These are phyloP conservation scores for Forsythia suspensa DNA, from an alignment of 257 asterid species.

Conservation along the genomic window DNA sequence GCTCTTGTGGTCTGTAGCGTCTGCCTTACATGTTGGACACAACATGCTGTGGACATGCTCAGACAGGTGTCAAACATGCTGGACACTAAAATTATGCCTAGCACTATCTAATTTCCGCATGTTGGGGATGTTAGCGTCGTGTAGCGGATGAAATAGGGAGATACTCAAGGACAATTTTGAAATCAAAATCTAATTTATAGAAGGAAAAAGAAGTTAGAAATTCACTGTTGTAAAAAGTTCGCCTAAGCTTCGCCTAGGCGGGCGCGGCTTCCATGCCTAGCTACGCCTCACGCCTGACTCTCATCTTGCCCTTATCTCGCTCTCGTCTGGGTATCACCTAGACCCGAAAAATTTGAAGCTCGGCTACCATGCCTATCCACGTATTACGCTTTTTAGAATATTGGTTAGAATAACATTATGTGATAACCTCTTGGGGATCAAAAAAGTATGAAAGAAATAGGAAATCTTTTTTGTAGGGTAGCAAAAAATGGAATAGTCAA, in stretches of 20 bases:
- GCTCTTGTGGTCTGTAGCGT: neutral
- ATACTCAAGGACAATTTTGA: neutral
- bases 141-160: neutral
- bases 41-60: neutral
- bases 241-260: too few relatives aligned
- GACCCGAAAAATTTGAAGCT: too few relatives aligned
- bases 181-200: neutral
- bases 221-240: too few relatives aligned
- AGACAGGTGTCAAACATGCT: neutral
- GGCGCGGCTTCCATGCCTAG: too few relatives aligned
- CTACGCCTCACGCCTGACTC: too few relatives aligned
- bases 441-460: neutral
- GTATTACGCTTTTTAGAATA: too few relatives aligned
- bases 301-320: too few relatives aligned
- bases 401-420: neutral
- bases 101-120: neutral
- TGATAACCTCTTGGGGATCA: neutral
- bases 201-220: neutral
- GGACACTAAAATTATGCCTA: neutral
- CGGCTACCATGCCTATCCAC: too few relatives aligned
- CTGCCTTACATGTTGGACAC: neutral
- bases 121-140: neutral
- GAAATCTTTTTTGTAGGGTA: neutral
- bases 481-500: neutral
- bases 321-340: too few relatives aligned